Conservation (phyloP, 306 rosid species). For the Bauhinia variegata region DNA sequence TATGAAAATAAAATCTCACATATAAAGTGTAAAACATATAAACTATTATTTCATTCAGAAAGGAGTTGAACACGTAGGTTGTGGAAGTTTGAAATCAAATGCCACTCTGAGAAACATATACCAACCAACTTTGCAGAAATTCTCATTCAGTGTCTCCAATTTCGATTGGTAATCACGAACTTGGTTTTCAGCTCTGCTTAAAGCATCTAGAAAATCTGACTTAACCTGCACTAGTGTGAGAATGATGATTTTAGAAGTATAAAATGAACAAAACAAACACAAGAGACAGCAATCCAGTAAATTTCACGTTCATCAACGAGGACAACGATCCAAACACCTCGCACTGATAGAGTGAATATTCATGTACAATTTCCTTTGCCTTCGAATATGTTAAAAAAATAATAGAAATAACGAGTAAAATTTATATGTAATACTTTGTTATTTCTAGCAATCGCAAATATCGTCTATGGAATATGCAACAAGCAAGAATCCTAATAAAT, state of each 20-base stretch:
- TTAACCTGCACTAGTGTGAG: constrained; percentile 56
- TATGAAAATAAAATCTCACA: not conserved
- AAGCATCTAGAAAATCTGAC: constrained; percentile 81
- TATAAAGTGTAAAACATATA: not conserved
- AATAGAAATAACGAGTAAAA: too few relatives aligned
- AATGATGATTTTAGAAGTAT: not conserved
- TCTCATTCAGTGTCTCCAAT: constrained; percentile 52
- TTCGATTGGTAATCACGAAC: constrained; percentile 66
- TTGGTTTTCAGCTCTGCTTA: constrained; percentile 78
- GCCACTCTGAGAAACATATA: constrained; percentile 26
- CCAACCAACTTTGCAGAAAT: constrained; percentile 69
- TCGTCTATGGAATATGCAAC: too few relatives aligned
- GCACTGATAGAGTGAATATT: too few relatives aligned
- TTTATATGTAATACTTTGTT: too few relatives aligned
- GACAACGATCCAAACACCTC: too few relatives aligned
- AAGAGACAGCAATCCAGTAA: not conserved
- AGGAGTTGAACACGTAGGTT: not conserved
- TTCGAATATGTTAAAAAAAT: too few relatives aligned
- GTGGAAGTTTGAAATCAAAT: constrained; percentile 10
- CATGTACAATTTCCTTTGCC: too few relatives aligned
- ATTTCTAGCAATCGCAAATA: too few relatives aligned
- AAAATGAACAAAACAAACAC: too few relatives aligned
- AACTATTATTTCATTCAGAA: not conserved
- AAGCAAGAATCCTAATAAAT: too few relatives aligned
- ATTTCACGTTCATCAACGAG: too few relatives aligned